Conservation (phyloP, 106 monocot species). For the Narthecium ossifragum region DNA sequence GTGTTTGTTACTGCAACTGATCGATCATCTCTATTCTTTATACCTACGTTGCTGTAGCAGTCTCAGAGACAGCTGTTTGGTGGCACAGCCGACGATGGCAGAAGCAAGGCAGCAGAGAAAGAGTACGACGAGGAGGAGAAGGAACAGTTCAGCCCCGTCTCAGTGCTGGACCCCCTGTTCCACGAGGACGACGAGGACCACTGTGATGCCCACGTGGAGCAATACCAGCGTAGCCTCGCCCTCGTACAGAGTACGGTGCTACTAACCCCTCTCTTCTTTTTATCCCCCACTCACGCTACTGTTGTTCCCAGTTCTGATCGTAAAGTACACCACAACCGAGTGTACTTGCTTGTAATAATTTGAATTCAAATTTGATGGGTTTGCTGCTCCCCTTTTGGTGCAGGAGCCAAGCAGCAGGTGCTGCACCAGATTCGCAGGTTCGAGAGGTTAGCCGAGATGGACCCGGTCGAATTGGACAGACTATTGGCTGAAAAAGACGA, state of each 20-base stretch:
- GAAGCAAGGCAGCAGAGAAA: neutral
- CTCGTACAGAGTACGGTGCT: conserved; percentile 16
- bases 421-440: conserved; percentile 16
- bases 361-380: neutral
- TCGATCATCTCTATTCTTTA: neutral
- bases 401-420: conserved; percentile 24
- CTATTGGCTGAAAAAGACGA: conserved; percentile 5
- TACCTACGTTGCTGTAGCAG: too few species aligned
- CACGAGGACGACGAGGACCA: conserved; percentile 15
- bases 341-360: neutral
- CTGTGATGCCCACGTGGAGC: neutral
- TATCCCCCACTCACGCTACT: neutral
- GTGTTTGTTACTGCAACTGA: too few species aligned
- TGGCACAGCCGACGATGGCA: neutral
- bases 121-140: conserved; percentile 17
- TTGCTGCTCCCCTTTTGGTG: neutral
- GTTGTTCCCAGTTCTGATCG: neutral
- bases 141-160: conserved; percentile 33
- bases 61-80: conserved; percentile 26
- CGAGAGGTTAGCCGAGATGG: conserved; percentile 21
- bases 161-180: conserved; percentile 25
- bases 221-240: conserved; percentile 10
- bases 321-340: neutral
- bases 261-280: neutral
- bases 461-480: conserved; percentile 19